Percentiles rank a stretch among this genome's conserved stretches.
Evolutionary conservation across 108 stramenopile species (phyloP).

Genomic region (Mediolabrus comicus): DNA sequence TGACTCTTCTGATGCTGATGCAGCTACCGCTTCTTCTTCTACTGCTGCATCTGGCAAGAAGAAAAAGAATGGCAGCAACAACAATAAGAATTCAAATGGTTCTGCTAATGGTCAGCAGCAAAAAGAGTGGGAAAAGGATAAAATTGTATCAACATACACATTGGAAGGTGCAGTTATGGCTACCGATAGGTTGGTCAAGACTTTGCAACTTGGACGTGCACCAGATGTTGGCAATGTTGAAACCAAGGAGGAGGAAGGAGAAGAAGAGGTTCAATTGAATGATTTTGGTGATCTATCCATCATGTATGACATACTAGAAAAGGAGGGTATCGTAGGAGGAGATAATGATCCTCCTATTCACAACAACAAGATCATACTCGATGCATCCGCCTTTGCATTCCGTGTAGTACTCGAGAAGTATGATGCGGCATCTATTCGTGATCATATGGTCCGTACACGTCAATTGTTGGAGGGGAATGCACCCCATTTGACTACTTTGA

Average conservation of each 20-base stretch:
- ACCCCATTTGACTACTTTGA: conserved; percentile 45
- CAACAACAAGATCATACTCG: neutral
- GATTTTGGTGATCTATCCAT: conserved; percentile 73
- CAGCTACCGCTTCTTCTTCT: neutral
- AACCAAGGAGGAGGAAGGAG: conserved; percentile 14
- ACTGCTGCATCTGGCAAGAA: neutral
- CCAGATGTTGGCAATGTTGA: neutral
- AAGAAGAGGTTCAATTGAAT: conserved; percentile 46
- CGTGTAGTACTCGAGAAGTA: conserved; percentile 80
- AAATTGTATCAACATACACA: conserved; percentile 57
- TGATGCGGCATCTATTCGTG: conserved; percentile 58
- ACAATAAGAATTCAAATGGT: neutral
- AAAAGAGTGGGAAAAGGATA: conserved; percentile 3
- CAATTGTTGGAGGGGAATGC: conserved; percentile 73
- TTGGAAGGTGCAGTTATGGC: conserved; percentile 62
- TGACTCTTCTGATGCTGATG: neutral
- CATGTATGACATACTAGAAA: conserved; percentile 28
- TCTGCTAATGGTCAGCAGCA: neutral
- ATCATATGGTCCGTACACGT: conserved; percentile 65
- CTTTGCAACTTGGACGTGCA: conserved; percentile 26
- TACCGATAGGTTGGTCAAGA: conserved; percentile 51
- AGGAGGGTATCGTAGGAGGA: neutral
- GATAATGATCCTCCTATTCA: neutral
- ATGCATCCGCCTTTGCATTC: conserved; percentile 56
- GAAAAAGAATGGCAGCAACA: neutral